Percentiles rank a stretch among this genome's conserved stretches.
These are phyloP conservation scores for Phylloporus rhodoxanthus DNA, from an alignment of 768 basidiomycete species.

Conservation along the genomic window DNA sequence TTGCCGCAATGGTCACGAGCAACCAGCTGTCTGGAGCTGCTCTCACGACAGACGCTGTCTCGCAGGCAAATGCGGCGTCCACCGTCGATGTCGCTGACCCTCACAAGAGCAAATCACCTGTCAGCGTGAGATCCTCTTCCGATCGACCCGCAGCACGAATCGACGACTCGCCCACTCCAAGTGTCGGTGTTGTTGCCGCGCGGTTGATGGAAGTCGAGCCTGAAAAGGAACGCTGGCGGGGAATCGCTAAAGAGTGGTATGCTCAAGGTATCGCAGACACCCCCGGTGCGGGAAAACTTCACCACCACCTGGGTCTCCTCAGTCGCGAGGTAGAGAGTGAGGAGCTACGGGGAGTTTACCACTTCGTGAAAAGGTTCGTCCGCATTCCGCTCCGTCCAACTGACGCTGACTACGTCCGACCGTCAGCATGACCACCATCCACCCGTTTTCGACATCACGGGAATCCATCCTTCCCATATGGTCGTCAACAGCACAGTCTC, in stretches of 20 bases:
- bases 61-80: slow-evolving; percentile 36
- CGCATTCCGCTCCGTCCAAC: background rate
- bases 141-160: slow-evolving; percentile 49
- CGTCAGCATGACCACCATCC: slow-evolving; percentile 80
- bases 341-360: slow-evolving; percentile 82
- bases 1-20: slow-evolving; percentile 76
- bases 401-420: slow-evolving; percentile 7
- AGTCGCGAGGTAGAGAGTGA: slow-evolving; percentile 78
- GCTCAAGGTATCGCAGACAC: slow-evolving; percentile 77
- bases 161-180: slow-evolving; percentile 63
- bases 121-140: slow-evolving; percentile 32
- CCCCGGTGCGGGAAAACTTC: slow-evolving; percentile 91
- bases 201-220: slow-evolving; percentile 79
- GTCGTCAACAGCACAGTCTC: slow-evolving; percentile 57
- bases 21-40: slow-evolving; percentile 36
- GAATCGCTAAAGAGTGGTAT: slow-evolving; percentile 91
- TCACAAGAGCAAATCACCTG: slow-evolving; percentile 35
- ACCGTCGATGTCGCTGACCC: slow-evolving; percentile 17
- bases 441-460: slow-evolving; percentile 81
- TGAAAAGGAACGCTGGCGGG: slow-evolving; percentile 88
- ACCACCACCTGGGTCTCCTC: slow-evolving; percentile 88
- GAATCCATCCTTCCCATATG: slow-evolving; percentile 90
- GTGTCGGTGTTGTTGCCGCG: slow-evolving; percentile 82
- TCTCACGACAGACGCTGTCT: slow-evolving; percentile 55
- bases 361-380: slow-evolving; percentile 87